phyloP scores from a whole-genome alignment of 306 rosid species.

The Prunus kanzakura region DNA sequence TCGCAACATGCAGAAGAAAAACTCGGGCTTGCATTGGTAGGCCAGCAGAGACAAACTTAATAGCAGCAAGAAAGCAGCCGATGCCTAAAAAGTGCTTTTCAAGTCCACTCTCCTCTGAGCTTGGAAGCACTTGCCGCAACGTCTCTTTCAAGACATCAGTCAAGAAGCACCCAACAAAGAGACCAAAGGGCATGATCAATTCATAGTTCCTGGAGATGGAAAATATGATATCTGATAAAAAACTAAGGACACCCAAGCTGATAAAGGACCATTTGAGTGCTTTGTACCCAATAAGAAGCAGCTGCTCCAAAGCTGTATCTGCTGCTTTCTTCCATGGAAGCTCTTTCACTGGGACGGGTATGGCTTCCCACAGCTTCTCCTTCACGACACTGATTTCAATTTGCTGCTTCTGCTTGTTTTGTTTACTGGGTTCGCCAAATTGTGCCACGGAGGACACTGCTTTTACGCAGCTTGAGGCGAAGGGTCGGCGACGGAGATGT shows the following conservation, averaged over 20 bases:
- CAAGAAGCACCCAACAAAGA: slow-evolving; percentile 37
- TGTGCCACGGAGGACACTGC: slow-evolving; percentile 25
- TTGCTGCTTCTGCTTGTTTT: slow-evolving; percentile 6
- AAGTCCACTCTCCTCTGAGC: slow-evolving; percentile 28
- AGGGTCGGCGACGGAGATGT: not conserved
- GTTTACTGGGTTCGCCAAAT: slow-evolving; percentile 17
- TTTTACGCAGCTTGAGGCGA: slow-evolving; percentile 12
- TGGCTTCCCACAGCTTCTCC: slow-evolving; percentile 35
- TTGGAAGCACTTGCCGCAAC: slow-evolving; percentile 25
- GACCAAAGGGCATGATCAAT: slow-evolving; percentile 43
- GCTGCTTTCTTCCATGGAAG: slow-evolving; percentile 45
- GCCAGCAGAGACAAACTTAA: slow-evolving; percentile 28
- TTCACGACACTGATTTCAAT: slow-evolving; percentile 18
- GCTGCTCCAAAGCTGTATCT: slow-evolving; percentile 21
- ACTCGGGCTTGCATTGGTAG: slow-evolving; percentile 17
- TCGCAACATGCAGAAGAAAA: slow-evolving; percentile 35
- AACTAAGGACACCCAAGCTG: slow-evolving; percentile 18
- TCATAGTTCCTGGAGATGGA: slow-evolving; percentile 38
- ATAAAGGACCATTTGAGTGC: slow-evolving; percentile 33
- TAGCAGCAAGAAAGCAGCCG: slow-evolving; percentile 29
- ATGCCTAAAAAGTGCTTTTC: slow-evolving; percentile 29
- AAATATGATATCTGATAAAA: slow-evolving; percentile 31
- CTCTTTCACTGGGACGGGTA: slow-evolving; percentile 37
- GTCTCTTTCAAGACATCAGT: slow-evolving; percentile 36
- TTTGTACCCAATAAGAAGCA: slow-evolving; percentile 26